These are phyloP conservation scores for Corynespora cassiicola DNA, from an alignment of 2,329 filamentous ascomycete genomes.

Conservation along the genomic window DNA sequence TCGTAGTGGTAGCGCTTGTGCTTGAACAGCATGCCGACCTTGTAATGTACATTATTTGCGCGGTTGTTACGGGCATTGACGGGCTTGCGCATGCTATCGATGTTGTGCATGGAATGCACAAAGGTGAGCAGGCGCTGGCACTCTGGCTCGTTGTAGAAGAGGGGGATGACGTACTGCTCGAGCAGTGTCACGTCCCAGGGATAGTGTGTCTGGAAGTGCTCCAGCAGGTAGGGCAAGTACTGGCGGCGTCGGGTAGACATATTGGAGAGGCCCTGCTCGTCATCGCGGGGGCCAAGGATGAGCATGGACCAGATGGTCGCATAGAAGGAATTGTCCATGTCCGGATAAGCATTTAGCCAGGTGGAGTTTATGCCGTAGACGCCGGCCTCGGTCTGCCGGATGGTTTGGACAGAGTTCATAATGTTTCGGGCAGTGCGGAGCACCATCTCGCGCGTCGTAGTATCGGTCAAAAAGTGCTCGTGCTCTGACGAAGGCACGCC, in stretches of 20 bases:
- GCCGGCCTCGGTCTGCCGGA: slow-evolving; percentile 35
- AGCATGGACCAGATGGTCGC: slow-evolving; percentile 73
- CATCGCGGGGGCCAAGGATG: slow-evolving; percentile 41
- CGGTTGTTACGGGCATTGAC: slow-evolving; percentile 15
- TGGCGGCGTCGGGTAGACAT: slow-evolving; percentile 55
- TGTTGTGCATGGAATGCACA: slow-evolving; percentile 61
- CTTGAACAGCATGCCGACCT: slow-evolving; percentile 80
- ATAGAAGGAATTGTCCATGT: slow-evolving; percentile 71
- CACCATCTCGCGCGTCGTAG: slow-evolving; percentile 71
- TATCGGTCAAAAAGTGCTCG: slow-evolving; percentile 67
- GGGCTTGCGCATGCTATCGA: slow-evolving; percentile 62
- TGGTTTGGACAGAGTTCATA: slow-evolving; percentile 69
- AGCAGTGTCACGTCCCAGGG: slow-evolving; percentile 76
- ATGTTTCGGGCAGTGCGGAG: slow-evolving; percentile 83
- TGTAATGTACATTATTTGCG: slow-evolving; percentile 32
- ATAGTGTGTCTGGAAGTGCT: slow-evolving; percentile 69
- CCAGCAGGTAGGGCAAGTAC: slow-evolving; percentile 69
- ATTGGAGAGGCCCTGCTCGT: slow-evolving; percentile 28
- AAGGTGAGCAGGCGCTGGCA: slow-evolving; percentile 62
- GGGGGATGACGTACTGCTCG: slow-evolving; percentile 69
- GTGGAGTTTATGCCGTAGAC: slow-evolving; percentile 25
- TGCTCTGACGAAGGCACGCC: slow-evolving; percentile 49
- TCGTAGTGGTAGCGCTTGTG: slow-evolving; percentile 82
- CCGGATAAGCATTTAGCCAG: slow-evolving; percentile 41
- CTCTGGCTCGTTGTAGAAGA: slow-evolving; percentile 61